Percentiles rank a stretch among this genome's conserved stretches.
Evolutionary conservation across 169 alveolate species (phyloP).

Genomic region (Besnoitia besnoiti): DNA sequence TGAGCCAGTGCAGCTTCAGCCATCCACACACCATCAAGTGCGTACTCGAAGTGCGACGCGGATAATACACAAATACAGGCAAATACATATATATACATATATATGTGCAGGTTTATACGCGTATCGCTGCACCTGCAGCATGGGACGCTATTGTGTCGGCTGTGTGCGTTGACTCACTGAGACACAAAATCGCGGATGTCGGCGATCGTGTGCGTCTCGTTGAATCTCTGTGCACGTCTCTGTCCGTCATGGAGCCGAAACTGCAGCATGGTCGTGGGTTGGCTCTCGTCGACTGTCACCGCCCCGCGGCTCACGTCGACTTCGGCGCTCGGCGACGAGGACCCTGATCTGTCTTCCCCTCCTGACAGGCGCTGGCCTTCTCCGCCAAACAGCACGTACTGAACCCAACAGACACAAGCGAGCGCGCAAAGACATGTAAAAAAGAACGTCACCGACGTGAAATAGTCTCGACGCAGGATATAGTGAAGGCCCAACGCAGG

Average conservation of each 20-base stretch:
- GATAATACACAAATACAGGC: neutral
- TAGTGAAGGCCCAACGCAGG: too few relatives aligned
- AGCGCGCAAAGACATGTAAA: neutral
- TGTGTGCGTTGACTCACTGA: constrained; percentile 10
- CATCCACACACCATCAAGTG: neutral
- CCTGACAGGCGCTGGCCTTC: constrained; percentile 52
- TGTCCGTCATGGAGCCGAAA: constrained; percentile 89
- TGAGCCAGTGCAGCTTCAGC: neutral
- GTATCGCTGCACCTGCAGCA: too few relatives aligned
- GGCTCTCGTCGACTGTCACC: constrained; percentile 73
- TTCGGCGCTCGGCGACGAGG: constrained; percentile 25
- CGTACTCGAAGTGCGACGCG: neutral
- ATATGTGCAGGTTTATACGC: neutral
- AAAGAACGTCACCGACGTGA: too few relatives aligned
- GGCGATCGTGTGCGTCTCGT: constrained; percentile 75
- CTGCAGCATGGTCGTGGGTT: constrained; percentile 83
- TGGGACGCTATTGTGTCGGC: too few relatives aligned
- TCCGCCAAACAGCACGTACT: constrained; percentile 58
- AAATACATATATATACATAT: neutral
- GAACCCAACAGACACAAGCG: neutral
- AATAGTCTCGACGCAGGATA: too few relatives aligned
- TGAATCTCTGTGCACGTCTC: constrained; percentile 77
- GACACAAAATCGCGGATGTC: constrained; percentile 73
- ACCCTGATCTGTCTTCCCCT: neutral
- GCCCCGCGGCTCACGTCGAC: constrained; percentile 45